A percentile compares a stretch with the other conserved stretches of the same genome.
Evolutionary conservation across 768 basidiomycete genomes (phyloP).

Genomic region (Chlorophyllum brunneum): DNA sequence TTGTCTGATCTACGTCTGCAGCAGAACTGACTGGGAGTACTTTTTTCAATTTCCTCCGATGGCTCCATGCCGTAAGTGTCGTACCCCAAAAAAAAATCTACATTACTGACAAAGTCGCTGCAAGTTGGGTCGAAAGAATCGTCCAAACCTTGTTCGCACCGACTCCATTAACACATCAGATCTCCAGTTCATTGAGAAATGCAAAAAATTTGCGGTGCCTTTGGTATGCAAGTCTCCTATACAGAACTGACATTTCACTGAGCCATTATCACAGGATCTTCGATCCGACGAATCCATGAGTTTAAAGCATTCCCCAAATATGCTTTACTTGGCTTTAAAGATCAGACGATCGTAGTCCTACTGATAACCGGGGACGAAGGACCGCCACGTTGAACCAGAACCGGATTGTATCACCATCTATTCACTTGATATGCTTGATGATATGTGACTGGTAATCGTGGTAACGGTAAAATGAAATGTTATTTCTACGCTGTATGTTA

Average conservation of each 20-base stretch:
- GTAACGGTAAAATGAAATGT: too few species aligned
- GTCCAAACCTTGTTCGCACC: neutral
- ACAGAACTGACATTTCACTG: neutral
- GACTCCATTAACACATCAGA: neutral
- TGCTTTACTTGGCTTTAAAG: neutral
- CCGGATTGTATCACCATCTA: neutral
- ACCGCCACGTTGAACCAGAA: neutral
- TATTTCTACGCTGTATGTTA: too few species aligned
- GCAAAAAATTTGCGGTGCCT: neutral
- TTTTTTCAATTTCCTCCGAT: neutral
- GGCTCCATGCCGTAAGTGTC: neutral
- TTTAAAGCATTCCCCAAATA: neutral
- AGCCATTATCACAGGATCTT: neutral
- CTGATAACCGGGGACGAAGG: neutral
- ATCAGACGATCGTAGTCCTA: neutral
- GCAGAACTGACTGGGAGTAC: neutral
- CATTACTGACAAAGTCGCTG: neutral
- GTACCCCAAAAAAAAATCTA: neutral
- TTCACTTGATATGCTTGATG: neutral
- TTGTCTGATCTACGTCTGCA: neutral
- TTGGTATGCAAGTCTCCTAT: neutral
- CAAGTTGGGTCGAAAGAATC: neutral
- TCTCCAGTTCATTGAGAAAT: neutral
- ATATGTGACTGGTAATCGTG: too few species aligned
- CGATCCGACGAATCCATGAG: neutral